phyloP scores from a whole-genome alignment of 495 filamentous ascomycete species.

The Hypomontagnella submonticulosa region DNA sequence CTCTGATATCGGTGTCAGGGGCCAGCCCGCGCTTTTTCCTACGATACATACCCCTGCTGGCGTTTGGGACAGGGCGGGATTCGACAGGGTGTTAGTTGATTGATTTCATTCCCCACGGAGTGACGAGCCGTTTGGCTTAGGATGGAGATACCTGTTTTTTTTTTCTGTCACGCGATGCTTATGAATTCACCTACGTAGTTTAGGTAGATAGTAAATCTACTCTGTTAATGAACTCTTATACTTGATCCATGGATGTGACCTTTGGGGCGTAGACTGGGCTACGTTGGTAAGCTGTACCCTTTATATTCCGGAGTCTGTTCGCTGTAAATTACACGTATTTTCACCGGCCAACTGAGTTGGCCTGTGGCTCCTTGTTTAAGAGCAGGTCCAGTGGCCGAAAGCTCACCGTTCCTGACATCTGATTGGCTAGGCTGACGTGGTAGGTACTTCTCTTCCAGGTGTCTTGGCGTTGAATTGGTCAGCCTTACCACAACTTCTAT shows the following conservation, averaged over 20 bases:
- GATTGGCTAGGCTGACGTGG: too few species aligned
- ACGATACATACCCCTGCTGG: constrained; percentile 37
- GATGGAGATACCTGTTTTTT: constrained; percentile 35
- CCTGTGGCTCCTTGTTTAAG: too few species aligned
- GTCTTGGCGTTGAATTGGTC: too few species aligned
- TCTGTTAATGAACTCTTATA: not conserved
- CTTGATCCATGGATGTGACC: not conserved
- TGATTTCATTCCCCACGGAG: not conserved
- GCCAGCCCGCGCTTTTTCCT: constrained; percentile 26
- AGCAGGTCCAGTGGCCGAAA: too few species aligned
- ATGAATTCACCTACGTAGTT: constrained; percentile 25
- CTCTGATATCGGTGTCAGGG: constrained; percentile 9
- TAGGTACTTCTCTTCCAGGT: too few species aligned
- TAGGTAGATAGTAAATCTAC: constrained; percentile 30
- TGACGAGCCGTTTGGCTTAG: constrained; percentile 29
- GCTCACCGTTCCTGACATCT: too few species aligned
- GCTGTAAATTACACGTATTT: too few species aligned
- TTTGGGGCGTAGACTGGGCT: not conserved
- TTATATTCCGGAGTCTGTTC: too few species aligned
- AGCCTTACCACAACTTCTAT: too few species aligned
- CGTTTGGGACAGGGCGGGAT: constrained; percentile 24
- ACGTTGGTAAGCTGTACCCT: too few species aligned
- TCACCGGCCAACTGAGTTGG: too few species aligned
- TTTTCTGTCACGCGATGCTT: constrained; percentile 1
- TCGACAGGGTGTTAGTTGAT: constrained; percentile 23